Conservation (phyloP, 1,139 yeast species). For the Blastobotrys persicus region DNA sequence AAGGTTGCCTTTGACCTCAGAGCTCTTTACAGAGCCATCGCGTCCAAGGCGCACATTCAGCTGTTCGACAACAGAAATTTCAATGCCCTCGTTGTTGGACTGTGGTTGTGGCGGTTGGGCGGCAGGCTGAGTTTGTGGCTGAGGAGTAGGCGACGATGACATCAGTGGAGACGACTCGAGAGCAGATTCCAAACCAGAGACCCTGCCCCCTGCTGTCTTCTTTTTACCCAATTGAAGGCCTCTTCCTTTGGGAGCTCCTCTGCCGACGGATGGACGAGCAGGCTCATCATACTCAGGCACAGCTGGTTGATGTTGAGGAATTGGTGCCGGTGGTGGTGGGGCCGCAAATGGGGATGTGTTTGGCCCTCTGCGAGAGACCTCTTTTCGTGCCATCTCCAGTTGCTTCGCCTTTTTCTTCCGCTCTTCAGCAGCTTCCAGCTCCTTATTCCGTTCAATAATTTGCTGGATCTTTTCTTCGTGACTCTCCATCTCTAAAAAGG, state of each 20-base stretch:
- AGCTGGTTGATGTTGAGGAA: slow-evolving; percentile 15
- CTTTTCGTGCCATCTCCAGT: slow-evolving; percentile 73
- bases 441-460: slow-evolving; percentile 94
- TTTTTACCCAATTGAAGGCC: slow-evolving; percentile 84
- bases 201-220: slow-evolving; percentile 34
- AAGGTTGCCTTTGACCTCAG: slow-evolving; percentile 88
- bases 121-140: slow-evolving; percentile 21
- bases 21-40: slow-evolving; percentile 71
- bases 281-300: slow-evolving; percentile 7
- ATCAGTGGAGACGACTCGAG: slow-evolving; percentile 34
- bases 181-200: slow-evolving; percentile 46
- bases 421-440: slow-evolving; percentile 94
- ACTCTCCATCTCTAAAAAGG: slow-evolving; percentile 95
- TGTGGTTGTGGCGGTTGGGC: slow-evolving; percentile 35
- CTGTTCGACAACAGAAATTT: slow-evolving; percentile 74
- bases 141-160: slow-evolving; percentile 24
- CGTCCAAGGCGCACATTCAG: slow-evolving; percentile 74
- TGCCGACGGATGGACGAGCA: slow-evolving; percentile 4
- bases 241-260: slow-evolving; percentile 50
- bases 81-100: slow-evolving; percentile 68
- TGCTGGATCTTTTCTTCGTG: slow-evolving; percentile 99
- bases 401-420: slow-evolving; percentile 95
- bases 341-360: slow-evolving; percentile 17
- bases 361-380: slow-evolving; percentile 58
- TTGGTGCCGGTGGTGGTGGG: slow-evolving; percentile 22